Conservation (phyloP, 2,329 filamentous ascomycete genomes). For the Hypoxylon sp. region DNA sequence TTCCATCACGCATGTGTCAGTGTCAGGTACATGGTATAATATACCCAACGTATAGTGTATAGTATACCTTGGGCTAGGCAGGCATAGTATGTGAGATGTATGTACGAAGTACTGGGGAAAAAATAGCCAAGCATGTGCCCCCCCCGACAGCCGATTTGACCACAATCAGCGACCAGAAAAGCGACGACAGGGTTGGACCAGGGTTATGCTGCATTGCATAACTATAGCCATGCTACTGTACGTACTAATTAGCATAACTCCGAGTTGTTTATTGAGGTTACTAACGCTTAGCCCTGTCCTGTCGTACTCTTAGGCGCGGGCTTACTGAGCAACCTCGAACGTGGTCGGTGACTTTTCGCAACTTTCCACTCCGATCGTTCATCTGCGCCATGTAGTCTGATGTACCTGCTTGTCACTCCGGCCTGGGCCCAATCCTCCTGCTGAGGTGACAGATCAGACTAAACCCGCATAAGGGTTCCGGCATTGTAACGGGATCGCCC, state of each 20-base stretch:
- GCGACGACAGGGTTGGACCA: conserved; percentile 17
- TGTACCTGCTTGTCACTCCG: conserved; percentile 36
- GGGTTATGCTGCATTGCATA: conserved; percentile 24
- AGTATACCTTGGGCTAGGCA: too few species aligned
- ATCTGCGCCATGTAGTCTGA: conserved; percentile 31
- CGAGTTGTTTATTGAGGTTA: conserved; percentile 22
- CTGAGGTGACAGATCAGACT: conserved; percentile 16
- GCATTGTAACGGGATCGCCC: conserved; percentile 19
- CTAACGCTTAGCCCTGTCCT: conserved; percentile 30
- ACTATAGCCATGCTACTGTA: too few species aligned
- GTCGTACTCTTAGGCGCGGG: conserved; percentile 32
- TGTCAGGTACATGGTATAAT: too few species aligned
- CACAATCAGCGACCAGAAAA: not conserved
- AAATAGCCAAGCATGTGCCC: conserved; percentile 24
- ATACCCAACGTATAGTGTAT: too few species aligned
- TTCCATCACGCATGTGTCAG: too few species aligned
- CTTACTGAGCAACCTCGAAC: conserved; percentile 37
- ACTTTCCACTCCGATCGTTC: conserved; percentile 33
- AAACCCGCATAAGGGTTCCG: not conserved
- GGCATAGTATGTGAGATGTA: not conserved
- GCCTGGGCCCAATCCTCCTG: conserved; percentile 19
- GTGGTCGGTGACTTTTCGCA: conserved; percentile 32
- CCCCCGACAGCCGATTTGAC: too few species aligned
- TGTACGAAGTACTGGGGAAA: too few species aligned
- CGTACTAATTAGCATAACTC: conserved; percentile 9